Evolutionary conservation across 352 stramenopile species (phyloP), one percentile per base, ranked within the genome.

Genomic region (Globisporangium canariense): DNA sequence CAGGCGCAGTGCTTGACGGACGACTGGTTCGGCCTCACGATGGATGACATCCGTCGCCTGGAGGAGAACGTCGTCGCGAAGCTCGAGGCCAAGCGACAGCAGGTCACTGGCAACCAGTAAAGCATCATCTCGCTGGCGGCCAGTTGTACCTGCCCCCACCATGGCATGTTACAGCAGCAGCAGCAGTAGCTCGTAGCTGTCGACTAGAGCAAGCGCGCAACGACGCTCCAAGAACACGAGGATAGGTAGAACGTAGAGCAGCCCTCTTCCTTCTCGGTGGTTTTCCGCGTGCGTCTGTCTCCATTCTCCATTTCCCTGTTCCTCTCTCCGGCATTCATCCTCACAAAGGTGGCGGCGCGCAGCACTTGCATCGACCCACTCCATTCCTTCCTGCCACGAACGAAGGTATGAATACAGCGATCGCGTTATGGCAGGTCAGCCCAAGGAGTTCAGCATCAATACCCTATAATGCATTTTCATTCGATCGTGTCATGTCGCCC

Each of bases 31-130:
- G 86, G 86, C 6, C 77, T 94, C 38, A 87, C 82, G 8, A 93
- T 94, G 79, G 82, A 89, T 11, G 86, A 93, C 62, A 94, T 94
- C 73, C 86, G 86, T n/a, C 71, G 73, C 66, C 68, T 94, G 52
- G 86, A 94, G 65, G 72, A 73, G 54, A 81, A 86, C 47, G 78
- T 93, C 32, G 80, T 90, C 54, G 76, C 73, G 45, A 94, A 93
- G 64, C 82, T 93, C 38, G 78, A 88, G 53, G 81, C 78, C 58
- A 91, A 94, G 73, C 83, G 86, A 13, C 64, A 78, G 32, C 64
- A 71, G 18, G 79, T 71, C 60, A 67, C 73, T 32, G 66, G 71
- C 65, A 78, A 78, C 51, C 76, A 85, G 47, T 67, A 80, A 46
- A 51, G 25, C 25, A 9, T 1, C 28, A 32, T 25, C 28, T 22